Base-by-base conservation (phyloP, 1,284 basidiomycete genomes). In the Austropuccinia psidii region DNA sequence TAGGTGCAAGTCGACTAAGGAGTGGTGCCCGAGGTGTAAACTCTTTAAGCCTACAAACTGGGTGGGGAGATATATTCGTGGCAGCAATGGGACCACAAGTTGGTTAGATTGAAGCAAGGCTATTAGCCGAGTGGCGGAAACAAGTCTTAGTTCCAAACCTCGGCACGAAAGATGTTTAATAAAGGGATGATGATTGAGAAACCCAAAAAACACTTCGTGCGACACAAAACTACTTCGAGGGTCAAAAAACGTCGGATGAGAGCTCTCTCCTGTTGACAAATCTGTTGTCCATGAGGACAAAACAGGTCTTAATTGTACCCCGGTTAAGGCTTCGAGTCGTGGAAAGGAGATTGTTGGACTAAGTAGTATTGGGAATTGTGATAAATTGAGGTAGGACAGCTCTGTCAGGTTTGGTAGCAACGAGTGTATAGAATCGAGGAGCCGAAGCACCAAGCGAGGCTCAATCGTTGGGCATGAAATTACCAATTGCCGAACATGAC, bases 131-230 rank as follows among this genome's bases (percentile, higher is more conserved):
- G 39, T 62, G 41, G 70, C 13, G n/a, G n/a, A 37, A 1, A 39
- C 8, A 11, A 54, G 21, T 13, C 55, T 49, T 35, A 67, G 37
- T 37, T 43, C 33, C 19, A 73, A 41, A 29, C 70, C 70, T 13
- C 70, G 60, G 55, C 70, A 73, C 24, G 70, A 62, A 37, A 73
- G 60, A 33, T 43, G 35, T 27, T 37, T 29, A 41, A 73, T 54
- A 27, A 52, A 49, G 1, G 70, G 70, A 52, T 73, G 70, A 39
- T 73, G 60, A 50, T 73, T 73, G 33, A 73, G 35, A 39, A 73
- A 31, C 17, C 60, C 60, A 31, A 73, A 50, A 43, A 73, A 73
- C 35, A 54, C 41, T 64, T 73, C 70, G 19, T 64, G 64, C 1
- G 64, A 54, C 33, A 67, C 27, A 17, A 37, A 15, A 11, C 55